Evolutionary conservation across 169 alveolate genomes (phyloP).

Genomic region (Plasmodium cynomolgi): DNA sequence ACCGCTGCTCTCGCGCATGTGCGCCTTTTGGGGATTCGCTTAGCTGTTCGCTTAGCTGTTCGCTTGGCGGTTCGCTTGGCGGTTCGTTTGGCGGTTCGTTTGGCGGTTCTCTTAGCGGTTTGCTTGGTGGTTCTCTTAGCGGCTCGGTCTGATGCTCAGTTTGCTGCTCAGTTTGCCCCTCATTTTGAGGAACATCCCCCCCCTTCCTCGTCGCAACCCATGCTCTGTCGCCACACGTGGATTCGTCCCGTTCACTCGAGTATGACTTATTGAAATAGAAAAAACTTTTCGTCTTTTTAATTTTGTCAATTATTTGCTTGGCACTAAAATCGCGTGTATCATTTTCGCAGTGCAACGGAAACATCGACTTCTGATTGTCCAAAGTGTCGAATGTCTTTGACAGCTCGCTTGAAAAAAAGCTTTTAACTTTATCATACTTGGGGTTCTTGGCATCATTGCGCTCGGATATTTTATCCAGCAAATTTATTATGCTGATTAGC

Average conservation of each 20-base stretch:
- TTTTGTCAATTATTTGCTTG: constrained; percentile 50
- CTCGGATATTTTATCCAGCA: constrained; percentile 44
- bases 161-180: not conserved
- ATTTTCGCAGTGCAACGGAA: constrained; percentile 35
- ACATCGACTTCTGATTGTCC: constrained; percentile 17
- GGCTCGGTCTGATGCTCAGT: not conserved
- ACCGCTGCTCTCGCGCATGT: not conserved
- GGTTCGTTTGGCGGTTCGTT: not conserved
- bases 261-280: constrained; percentile 35
- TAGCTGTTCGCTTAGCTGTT: not conserved
- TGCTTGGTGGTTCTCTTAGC: not conserved
- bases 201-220: not conserved
- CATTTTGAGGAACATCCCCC: not conserved
- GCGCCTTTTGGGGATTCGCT: not conserved
- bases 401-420: constrained; percentile 34
- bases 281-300: constrained; percentile 60
- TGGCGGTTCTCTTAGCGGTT: not conserved
- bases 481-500: constrained; percentile 32
- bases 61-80: not conserved
- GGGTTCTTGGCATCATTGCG: not conserved
- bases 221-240: not conserved
- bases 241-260: constrained; percentile 7
- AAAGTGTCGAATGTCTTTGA: constrained; percentile 37
- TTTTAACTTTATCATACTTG: not conserved
- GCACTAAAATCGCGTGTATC: constrained; percentile 6